phyloP scores from a whole-genome alignment of 192 early-diverging fungal genomes.

The Coemansia reversa region DNA sequence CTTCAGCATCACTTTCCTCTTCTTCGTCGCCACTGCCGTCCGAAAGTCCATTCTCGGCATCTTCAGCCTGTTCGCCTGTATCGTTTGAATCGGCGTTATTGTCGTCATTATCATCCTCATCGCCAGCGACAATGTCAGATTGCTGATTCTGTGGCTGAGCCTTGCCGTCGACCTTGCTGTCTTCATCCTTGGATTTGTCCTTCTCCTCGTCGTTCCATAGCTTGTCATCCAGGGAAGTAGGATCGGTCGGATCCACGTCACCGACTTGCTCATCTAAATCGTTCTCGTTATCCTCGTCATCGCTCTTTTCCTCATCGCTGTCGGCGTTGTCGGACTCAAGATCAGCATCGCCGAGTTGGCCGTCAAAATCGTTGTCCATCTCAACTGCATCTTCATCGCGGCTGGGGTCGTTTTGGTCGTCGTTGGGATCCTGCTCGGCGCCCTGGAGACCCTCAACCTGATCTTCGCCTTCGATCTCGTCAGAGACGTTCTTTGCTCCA shows the following conservation, averaged over 20 bases:
- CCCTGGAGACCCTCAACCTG: constrained; percentile 89
- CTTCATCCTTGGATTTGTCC: constrained; percentile 49
- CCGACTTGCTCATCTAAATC: constrained; percentile 89
- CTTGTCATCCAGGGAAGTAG: constrained; percentile 92
- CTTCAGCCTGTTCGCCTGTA: constrained; percentile 34
- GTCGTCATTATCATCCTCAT: constrained; percentile 51
- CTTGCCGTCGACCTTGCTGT: constrained; percentile 54
- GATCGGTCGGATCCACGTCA: constrained; percentile 82
- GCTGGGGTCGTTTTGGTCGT: constrained; percentile 60
- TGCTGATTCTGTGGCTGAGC: constrained; percentile 44
- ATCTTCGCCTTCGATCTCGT: constrained; percentile 96
- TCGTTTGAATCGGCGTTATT: constrained; percentile 40
- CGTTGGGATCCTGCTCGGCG: constrained; percentile 57
- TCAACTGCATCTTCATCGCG: constrained; percentile 89
- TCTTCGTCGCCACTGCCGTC: constrained; percentile 56
- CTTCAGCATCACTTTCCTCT: constrained; percentile 56
- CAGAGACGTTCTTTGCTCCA: constrained; percentile 87
- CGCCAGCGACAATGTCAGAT: constrained; percentile 50
- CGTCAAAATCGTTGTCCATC: constrained; percentile 97
- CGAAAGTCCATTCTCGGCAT: constrained; percentile 37
- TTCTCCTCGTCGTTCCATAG: constrained; percentile 87
- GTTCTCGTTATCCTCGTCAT: constrained; percentile 70
- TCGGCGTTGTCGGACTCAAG: constrained; percentile 73
- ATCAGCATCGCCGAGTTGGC: constrained; percentile 84
- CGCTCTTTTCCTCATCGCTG: constrained; percentile 61